These are phyloP conservation scores for Talaromyces proteolyticus DNA, from an alignment of 495 filamentous ascomycete species.

Conservation along the genomic window DNA sequence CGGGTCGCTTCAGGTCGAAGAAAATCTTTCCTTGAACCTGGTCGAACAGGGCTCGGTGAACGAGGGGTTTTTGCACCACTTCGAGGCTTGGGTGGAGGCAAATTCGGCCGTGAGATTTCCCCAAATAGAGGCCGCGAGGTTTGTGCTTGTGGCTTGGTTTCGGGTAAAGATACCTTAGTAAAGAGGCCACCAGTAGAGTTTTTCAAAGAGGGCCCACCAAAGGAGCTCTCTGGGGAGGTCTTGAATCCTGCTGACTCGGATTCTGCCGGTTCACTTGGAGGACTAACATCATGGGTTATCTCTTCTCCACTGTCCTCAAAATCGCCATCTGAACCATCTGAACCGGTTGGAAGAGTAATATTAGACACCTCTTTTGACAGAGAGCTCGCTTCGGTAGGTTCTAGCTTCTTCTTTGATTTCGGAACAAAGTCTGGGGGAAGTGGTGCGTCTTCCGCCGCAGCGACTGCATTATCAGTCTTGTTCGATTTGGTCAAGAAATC, in stretches of 20 bases:
- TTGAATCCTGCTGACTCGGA: conserved; percentile 41
- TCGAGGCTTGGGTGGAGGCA: conserved; percentile 51
- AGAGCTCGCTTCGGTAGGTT: conserved; percentile 11
- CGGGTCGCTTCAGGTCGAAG: conserved; percentile 46
- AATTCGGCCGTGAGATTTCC: conserved; percentile 50
- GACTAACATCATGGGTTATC: conserved; percentile 61
- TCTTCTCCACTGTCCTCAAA: conserved; percentile 18
- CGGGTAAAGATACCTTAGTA: conserved; percentile 21
- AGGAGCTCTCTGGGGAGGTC: conserved; percentile 61
- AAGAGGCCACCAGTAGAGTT: conserved; percentile 38
- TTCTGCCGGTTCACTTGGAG: conserved; percentile 30
- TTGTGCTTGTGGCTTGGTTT: conserved; percentile 9
- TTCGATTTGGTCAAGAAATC: conserved; percentile 42
- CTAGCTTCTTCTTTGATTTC: conserved; percentile 16
- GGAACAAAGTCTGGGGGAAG: conserved; percentile 31
- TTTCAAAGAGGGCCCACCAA: conserved; percentile 39
- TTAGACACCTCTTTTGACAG: conserved; percentile 13
- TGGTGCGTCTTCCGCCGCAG: conserved; percentile 24
- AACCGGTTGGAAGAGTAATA: conserved; percentile 21
- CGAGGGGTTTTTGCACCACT: conserved; percentile 52
- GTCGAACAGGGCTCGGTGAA: conserved; percentile 74
- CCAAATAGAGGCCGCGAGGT: conserved; percentile 52
- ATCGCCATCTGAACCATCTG: conserved; percentile 25
- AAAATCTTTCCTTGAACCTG: conserved; percentile 35
- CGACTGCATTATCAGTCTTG: conserved; percentile 9